A percentile compares a stretch with the other conserved stretches of the same genome.
Evolutionary conservation across 2,329 filamentous ascomycete species (phyloP).

Genomic region (Diaporthe destruens): DNA sequence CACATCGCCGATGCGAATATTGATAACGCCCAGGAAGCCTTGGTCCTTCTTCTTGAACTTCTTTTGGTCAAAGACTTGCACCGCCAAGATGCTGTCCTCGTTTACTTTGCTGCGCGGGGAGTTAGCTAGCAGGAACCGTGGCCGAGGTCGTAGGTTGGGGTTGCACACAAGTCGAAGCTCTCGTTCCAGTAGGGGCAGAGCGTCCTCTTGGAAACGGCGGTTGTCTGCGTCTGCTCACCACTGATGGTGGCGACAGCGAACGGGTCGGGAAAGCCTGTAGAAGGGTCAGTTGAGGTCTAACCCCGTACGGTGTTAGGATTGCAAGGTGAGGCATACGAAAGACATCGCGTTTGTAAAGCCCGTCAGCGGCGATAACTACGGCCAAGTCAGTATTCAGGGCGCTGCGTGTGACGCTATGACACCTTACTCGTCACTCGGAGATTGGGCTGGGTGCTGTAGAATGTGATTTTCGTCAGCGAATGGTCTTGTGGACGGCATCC

Average conservation of each 20-base stretch:
- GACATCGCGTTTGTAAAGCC: constrained; percentile 98
- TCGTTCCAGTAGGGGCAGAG: constrained; percentile 99
- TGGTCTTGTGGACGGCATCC: constrained; percentile 11
- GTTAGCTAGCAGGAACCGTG: constrained; percentile 35
- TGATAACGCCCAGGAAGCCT: constrained; percentile 97
- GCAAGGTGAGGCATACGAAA: constrained; percentile 78
- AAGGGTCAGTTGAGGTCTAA: constrained; percentile 48
- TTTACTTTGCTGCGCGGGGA: constrained; percentile 77
- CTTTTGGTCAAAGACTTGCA: constrained; percentile 99
- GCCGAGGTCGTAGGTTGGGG: constrained; percentile 16
- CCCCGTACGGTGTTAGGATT: constrained; percentile 24
- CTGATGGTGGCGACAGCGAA: constrained; percentile 98
- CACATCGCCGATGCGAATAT: constrained; percentile 93
- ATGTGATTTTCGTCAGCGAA: constrained; percentile 27
- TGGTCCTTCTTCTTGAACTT: constrained; percentile 99
- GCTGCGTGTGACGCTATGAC: constrained; percentile 45
- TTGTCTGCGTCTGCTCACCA: constrained; percentile 99
- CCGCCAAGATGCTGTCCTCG: constrained; percentile 95
- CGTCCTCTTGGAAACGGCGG: constrained; percentile 95
- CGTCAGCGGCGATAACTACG: constrained; percentile 96
- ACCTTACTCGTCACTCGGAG: constrained; percentile 89
- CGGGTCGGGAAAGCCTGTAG: constrained; percentile 91
- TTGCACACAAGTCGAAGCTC: constrained; percentile 92
- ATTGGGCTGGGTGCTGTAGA: constrained; percentile 77
- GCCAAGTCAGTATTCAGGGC: constrained; percentile 53